Evolutionary conservation across 805 yeast species (phyloP), one percentile per base, ranked within the genome.

Genomic region (Candida yuanshanica): DNA sequence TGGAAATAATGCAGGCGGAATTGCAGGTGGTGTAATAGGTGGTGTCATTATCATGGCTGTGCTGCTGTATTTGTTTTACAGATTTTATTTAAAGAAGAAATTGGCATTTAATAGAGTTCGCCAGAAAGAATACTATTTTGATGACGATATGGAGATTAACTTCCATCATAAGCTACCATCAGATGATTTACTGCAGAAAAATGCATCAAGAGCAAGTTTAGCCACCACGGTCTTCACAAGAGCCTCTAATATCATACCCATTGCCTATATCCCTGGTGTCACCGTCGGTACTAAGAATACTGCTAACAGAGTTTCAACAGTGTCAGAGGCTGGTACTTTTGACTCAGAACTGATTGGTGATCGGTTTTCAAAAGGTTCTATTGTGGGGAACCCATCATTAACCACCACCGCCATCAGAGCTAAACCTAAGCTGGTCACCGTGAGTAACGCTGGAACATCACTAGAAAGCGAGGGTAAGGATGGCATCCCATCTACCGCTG

Each of bases 191-290:
- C 60, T 61, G 39, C 57, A 54, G 12, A 60, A 65, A 32, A 49
- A 35, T 41, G 53, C 57, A 3, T 42, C 51, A 22, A 47, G 61
- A 41, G 45, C 50, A 12, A 52, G 64, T 35, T 48, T 68, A 24
- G 83, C 90, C 8, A 75, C 84, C 23, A 75, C 89, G 7, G 75
- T 81, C 12, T 69, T 81, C 36, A 81, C 93, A 10, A 78, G 83
- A 52, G 95, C 95, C 4, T 84, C 95, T 12, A 89, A 90, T 60
- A 80, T 90, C 48, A 74, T 90, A 46, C 96, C 96, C 16, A 83
- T 91, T 43, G 95, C 95, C 3, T 90, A 89, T 58, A 86, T 90
- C 45, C 98, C 97, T 0, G 97, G 97, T 27, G 96, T 89, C 35
- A 85, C 89, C 5, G 77, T 79, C 18, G 68, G 82, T 20, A 39